A percentile compares a stretch with the other conserved stretches of the same genome.
Evolutionary conservation across 345 rosid genomes (phyloP).

Genomic region (Aegle marmelos): DNA sequence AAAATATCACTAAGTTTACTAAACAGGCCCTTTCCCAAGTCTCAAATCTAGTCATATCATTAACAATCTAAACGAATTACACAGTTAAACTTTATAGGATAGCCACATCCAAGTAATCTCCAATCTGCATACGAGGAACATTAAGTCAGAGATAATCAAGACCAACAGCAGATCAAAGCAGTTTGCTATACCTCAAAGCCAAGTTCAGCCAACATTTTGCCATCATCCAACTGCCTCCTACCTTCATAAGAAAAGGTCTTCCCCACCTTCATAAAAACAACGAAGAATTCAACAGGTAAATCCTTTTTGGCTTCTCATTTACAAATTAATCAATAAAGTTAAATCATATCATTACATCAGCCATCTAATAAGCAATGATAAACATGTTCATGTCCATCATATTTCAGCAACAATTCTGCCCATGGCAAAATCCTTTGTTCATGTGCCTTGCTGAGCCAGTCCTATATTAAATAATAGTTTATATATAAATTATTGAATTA

Average conservation of each 20-base stretch:
- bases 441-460: background rate
- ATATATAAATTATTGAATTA: too few species aligned
- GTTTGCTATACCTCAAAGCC: constrained; percentile 59
- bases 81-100: constrained; percentile 30
- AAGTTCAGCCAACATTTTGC: constrained; percentile 69
- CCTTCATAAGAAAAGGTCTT: constrained; percentile 65
- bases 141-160: background rate
- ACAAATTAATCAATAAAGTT: background rate
- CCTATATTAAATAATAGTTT: too few species aligned
- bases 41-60: background rate
- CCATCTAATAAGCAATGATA: background rate
- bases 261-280: constrained; percentile 59
- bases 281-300: constrained; percentile 9
- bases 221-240: constrained; percentile 74
- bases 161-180: background rate
- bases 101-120: constrained; percentile 94
- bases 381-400: constrained; percentile 5
- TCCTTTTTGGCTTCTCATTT: background rate
- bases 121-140: constrained; percentile 50
- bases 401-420: background rate
- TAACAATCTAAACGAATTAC: background rate
- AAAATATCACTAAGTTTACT: background rate
- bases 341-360: background rate
- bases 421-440: background rate
- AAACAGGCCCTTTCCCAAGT: background rate